phyloP scores from a whole-genome alignment of 495 filamentous ascomycete genomes.

The Parachaetomium inaequale region DNA sequence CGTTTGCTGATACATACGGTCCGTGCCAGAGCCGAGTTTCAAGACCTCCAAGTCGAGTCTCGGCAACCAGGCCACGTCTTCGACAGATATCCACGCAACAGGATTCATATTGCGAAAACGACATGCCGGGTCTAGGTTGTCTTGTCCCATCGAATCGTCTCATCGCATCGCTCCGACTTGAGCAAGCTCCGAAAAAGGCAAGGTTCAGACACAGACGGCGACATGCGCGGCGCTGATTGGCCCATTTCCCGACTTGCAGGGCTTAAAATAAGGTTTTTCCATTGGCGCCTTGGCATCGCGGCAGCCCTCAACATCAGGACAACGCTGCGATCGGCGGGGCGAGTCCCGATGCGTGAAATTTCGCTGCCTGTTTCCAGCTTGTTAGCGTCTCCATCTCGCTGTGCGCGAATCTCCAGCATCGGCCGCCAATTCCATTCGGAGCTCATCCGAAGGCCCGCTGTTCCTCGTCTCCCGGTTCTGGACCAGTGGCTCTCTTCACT shows the following conservation, averaged over 20 bases:
- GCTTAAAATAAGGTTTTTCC: conserved; percentile 14
- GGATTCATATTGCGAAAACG: background rate
- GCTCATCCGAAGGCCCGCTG: background rate
- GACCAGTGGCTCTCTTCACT: background rate
- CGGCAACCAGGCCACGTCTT: background rate
- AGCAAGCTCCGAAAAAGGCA: background rate
- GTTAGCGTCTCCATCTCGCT: background rate
- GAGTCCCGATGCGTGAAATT: conserved; percentile 5
- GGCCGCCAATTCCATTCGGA: background rate
- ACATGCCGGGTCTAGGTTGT: too few species aligned
- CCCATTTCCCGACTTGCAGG: background rate
- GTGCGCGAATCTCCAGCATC: background rate
- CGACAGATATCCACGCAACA: background rate
- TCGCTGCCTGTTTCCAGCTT: conserved; percentile 8
- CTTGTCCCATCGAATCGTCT: too few species aligned
- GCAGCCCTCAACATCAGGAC: background rate
- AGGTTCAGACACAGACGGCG: background rate
- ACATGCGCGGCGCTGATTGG: background rate
- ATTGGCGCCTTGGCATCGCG: conserved; percentile 9
- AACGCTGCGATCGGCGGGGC: background rate
- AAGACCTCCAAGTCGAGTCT: background rate
- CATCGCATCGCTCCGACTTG: background rate
- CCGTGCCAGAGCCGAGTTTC: too few species aligned
- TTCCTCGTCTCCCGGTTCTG: too few species aligned
- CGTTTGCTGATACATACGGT: background rate